Conservation (phyloP, 2,329 filamentous ascomycete species). For the Chaetomiaceae sp. region DNA sequence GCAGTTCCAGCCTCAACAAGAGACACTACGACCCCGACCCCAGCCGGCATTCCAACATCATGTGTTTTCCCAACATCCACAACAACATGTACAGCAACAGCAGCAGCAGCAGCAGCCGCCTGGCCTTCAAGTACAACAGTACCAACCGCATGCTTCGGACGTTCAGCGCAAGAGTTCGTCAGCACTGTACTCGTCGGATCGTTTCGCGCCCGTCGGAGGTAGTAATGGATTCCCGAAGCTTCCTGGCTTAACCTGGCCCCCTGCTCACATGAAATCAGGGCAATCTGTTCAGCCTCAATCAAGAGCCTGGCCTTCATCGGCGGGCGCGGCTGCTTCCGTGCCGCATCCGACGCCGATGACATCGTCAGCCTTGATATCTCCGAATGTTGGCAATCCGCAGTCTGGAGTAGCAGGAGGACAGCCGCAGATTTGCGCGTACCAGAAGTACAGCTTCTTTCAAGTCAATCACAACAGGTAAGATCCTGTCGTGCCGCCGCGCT, state of each 20-base stretch:
- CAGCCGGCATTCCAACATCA: constrained; percentile 8
- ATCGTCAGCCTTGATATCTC: constrained; percentile 23
- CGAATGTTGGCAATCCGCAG: constrained; percentile 18
- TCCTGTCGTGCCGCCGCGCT: not conserved
- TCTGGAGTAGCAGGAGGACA: constrained; percentile 22
- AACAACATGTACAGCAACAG: constrained; percentile 11
- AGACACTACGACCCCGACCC: too few species aligned
- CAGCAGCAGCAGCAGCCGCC: constrained; percentile 12
- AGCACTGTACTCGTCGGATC: constrained; percentile 25
- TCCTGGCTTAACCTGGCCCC: constrained; percentile 30
- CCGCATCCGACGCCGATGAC: constrained; percentile 26
- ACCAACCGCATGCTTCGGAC: constrained; percentile 23
- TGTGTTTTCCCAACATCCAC: constrained; percentile 7
- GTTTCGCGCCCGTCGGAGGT: constrained; percentile 29
- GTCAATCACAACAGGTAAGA: constrained; percentile 55
- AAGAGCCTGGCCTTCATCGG: constrained; percentile 29
- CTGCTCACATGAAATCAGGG: constrained; percentile 34
- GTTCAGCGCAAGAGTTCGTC: constrained; percentile 22
- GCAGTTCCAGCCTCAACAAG: constrained; percentile 16
- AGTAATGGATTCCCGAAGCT: constrained; percentile 31
- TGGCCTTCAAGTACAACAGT: constrained; percentile 18
- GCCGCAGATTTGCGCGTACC: constrained; percentile 39
- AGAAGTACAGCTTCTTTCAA: constrained; percentile 57
- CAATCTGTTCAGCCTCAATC: constrained; percentile 33
- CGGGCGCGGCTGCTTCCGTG: constrained; percentile 18